Evolutionary conservation across 2,329 filamentous ascomycete genomes (phyloP).

Genomic region (Ophiocordyceps robertsii): DNA sequence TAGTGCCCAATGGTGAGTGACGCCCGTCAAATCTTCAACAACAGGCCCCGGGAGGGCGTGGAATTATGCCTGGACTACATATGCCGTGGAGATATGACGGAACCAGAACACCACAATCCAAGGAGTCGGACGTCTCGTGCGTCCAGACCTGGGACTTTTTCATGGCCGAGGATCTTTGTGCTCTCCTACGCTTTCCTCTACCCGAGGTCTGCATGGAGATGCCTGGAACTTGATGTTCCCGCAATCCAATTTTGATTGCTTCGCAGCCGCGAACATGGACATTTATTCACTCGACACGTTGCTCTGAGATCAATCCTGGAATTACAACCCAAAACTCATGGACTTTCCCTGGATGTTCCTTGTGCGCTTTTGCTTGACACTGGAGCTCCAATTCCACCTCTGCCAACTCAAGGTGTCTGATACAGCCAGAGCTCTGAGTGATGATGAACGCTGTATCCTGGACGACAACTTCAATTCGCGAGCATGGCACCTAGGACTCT

Average conservation of each 20-base stretch:
- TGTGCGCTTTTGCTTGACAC: neutral
- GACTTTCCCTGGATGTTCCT: neutral
- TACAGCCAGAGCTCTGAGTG: neutral
- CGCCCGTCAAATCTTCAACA: neutral
- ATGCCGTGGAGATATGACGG: neutral
- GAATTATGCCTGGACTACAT: neutral
- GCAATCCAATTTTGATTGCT: conserved; percentile 11
- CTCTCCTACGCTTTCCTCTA: neutral
- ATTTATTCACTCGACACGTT: neutral
- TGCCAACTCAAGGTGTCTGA: neutral
- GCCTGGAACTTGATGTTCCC: conserved; percentile 5
- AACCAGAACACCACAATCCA: neutral
- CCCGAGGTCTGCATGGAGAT: neutral
- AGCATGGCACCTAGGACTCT: too few relatives aligned
- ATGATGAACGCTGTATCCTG: too few relatives aligned
- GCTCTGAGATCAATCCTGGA: neutral
- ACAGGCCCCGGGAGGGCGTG: neutral
- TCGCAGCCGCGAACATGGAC: conserved; percentile 8
- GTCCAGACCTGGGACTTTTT: neutral
- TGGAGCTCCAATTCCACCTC: neutral
- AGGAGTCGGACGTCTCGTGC: neutral
- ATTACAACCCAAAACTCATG: neutral
- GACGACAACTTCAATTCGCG: too few relatives aligned
- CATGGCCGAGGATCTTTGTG: neutral
- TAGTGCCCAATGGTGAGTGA: neutral